phyloP scores from a whole-genome alignment of 1,284 basidiomycete genomes.

The Ustilago vetiveriae region DNA sequence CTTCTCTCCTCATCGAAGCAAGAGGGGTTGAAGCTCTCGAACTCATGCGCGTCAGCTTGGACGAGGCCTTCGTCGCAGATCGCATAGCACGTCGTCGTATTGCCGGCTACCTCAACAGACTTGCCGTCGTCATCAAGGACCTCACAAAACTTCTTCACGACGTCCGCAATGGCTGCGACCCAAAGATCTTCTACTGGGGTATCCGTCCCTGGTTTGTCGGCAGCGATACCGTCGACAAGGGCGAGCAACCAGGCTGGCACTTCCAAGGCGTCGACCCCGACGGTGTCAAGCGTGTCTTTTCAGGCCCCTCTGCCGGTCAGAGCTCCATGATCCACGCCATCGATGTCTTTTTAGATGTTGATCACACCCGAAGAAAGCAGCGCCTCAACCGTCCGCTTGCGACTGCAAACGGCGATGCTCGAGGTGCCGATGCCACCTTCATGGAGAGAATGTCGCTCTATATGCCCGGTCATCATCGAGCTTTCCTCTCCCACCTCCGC shows the following conservation, averaged over 20 bases:
- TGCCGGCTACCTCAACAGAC: conserved; percentile 73
- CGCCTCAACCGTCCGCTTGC: conserved; percentile 25
- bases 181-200: conserved; percentile 81
- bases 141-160: conserved; percentile 41
- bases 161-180: conserved; percentile 79
- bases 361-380: conserved; percentile 70
- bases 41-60: conserved; percentile 86
- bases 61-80: conserved; percentile 91
- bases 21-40: conserved; percentile 85
- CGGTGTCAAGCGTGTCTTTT: conserved; percentile 69
- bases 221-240: conserved; percentile 72
- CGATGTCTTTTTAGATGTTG: conserved; percentile 87
- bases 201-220: conserved; percentile 94
- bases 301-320: conserved; percentile 90
- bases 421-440: conserved; percentile 55
- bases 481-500: conserved; percentile 82
- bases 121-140: conserved; percentile 75
- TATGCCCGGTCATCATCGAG: conserved; percentile 73
- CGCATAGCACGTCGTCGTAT: conserved; percentile 73
- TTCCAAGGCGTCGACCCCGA: conserved; percentile 79
- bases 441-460: conserved; percentile 62
- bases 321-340: conserved; percentile 87
- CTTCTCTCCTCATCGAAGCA: conserved; percentile 88
- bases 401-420: conserved; percentile 8
- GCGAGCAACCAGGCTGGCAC: conserved; percentile 74